Base-by-base conservation (phyloP, 129 eudicot genomes). In the Oenanthe sinensis region DNA sequence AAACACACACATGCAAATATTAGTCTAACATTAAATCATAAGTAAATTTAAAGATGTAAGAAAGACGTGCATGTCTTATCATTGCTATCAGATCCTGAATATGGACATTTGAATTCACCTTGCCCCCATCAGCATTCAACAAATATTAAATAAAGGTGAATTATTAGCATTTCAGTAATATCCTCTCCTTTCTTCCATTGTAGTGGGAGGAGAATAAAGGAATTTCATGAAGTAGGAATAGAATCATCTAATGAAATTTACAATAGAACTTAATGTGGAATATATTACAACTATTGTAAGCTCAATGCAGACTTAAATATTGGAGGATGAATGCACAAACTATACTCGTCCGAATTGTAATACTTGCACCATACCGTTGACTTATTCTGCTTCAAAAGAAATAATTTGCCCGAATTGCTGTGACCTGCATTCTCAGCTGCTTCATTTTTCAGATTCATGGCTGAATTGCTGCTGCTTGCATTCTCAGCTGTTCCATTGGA, bases 1-100 rank as follows among this genome's bases (percentile, higher is more conserved):
- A 60, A 33, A 30, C 10, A 24, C 45, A 55, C 30, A 26, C 76
- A 17, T 76, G 28, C 26, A 46, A 79, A 42, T 36, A 68, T 40
- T 76, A 33, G 17, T 73, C 55, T 50, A 40, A 63, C 55, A 75
- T 37, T 30, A 47, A 42, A 58, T 8, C n/a, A 16, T 22, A 39
- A 36, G 24, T 48, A 74, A 71, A 58, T 37, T 45, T 45, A 78
- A 37, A 42, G 68, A 40, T 40, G 60, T 60, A 48, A 28, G 20
- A 79, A 65, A 79, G 46, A 85, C 37, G 40, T 15, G 97, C 98
- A 83, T 90, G 92, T 63, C 87, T 89, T 83, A 91, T 91, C 98
- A 95, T 90, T 85, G 91, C 91, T 77, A 91, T 81, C 84, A 95
- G 81, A 88, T 95, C 98, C 74, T 90, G 88, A 83, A 87, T 84